A percentile compares a stretch with the other conserved stretches of the same genome.
phyloP scores from a whole-genome alignment of 192 early-diverging fungal species.

The Endogone sp. region DNA sequence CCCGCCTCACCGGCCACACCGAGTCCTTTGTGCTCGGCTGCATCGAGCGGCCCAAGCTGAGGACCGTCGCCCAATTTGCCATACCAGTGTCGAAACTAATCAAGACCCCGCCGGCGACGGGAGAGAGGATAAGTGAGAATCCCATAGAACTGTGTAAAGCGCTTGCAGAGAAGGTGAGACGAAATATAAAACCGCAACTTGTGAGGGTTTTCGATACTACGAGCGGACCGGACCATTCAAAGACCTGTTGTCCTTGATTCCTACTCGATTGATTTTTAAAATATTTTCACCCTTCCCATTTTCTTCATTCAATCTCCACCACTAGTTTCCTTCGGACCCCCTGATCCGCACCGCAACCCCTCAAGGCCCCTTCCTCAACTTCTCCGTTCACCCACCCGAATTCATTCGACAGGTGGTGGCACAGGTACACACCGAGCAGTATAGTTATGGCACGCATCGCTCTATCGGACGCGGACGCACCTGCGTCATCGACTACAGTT shows the following conservation, averaged over 20 bases:
- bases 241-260: too few species aligned
- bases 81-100: slow-evolving; percentile 15
- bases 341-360: slow-evolving; percentile 44
- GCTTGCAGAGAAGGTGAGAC: slow-evolving; percentile 9
- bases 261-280: too few species aligned
- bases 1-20: slow-evolving; percentile 24
- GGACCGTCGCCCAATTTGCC: slow-evolving; percentile 7
- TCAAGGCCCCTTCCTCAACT: slow-evolving; percentile 65
- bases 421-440: slow-evolving; percentile 40
- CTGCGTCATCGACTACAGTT: slow-evolving; percentile 85
- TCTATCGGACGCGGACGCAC: slow-evolving; percentile 52
- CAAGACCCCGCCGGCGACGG: background rate
- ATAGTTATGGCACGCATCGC: slow-evolving; percentile 54
- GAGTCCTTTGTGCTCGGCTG: slow-evolving; percentile 10
- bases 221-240: too few species aligned
- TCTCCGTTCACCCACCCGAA: slow-evolving; percentile 48
- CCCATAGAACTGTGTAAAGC: slow-evolving; percentile 11
- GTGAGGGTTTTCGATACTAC: too few species aligned
- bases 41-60: slow-evolving; percentile 29
- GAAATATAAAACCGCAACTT: background rate
- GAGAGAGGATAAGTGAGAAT: background rate
- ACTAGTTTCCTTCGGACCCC: slow-evolving; percentile 20
- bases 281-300: too few species aligned
- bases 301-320: too few species aligned
- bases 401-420: slow-evolving; percentile 47